A percentile compares a stretch with the other conserved stretches of the same genome.
Evolutionary conservation across 2,329 filamentous ascomycete genomes (phyloP).

Genomic region (Nigrograna mackinnonii): DNA sequence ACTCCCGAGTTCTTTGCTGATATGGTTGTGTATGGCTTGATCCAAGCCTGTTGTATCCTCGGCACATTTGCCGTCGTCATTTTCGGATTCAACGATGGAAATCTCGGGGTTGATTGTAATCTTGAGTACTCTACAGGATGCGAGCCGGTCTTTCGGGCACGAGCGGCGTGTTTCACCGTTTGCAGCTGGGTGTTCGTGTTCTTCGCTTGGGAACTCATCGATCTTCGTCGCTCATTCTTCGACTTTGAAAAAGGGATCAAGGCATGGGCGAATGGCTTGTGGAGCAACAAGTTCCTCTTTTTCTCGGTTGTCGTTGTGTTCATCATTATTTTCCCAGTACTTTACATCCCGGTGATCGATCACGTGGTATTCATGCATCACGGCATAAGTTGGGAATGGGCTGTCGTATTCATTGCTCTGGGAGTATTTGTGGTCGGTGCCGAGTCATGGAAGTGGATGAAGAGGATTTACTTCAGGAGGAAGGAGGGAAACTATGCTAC

Average conservation of each 20-base stretch:
- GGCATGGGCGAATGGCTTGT: slow-evolving; percentile 70
- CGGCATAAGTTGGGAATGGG: slow-evolving; percentile 72
- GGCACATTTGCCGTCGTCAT: slow-evolving; percentile 39
- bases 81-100: slow-evolving; percentile 34
- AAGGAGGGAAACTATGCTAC: too few relatives aligned
- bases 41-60: slow-evolving; percentile 36
- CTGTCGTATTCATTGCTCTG: slow-evolving; percentile 64
- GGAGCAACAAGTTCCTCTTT: slow-evolving; percentile 69
- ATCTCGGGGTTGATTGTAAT: slow-evolving; percentile 39
- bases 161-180: slow-evolving; percentile 73
- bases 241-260: slow-evolving; percentile 68
- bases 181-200: slow-evolving; percentile 78
- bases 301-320: slow-evolving; percentile 49
- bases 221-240: slow-evolving; percentile 75
- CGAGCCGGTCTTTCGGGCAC: slow-evolving; percentile 52
- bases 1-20: slow-evolving; percentile 40
- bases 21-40: slow-evolving; percentile 42
- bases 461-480: slow-evolving; percentile 36
- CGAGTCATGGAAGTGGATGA: slow-evolving; percentile 70
- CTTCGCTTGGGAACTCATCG: slow-evolving; percentile 77
- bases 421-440: slow-evolving; percentile 66
- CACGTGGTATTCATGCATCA: slow-evolving; percentile 67
- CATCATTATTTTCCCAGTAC: slow-evolving; percentile 46
- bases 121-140: slow-evolving; percentile 31
- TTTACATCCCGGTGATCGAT: slow-evolving; percentile 72